A percentile compares a stretch with the other conserved stretches of the same genome.
Evolutionary conservation across 257 asterid genomes (phyloP).

Genomic region (Osmanthus fragrans): DNA sequence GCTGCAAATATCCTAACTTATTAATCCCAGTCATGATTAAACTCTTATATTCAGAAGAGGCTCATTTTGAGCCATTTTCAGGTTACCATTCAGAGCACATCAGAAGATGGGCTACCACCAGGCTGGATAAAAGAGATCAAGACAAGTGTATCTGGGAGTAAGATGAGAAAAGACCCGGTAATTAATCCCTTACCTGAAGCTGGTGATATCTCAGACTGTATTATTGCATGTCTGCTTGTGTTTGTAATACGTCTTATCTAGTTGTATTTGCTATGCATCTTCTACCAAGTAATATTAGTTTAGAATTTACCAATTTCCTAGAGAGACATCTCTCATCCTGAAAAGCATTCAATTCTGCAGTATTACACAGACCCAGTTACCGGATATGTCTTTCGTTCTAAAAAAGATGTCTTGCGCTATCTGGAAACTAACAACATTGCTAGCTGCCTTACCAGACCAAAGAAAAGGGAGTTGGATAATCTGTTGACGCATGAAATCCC

Average conservation of each 20-base stretch:
- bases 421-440: conserved; percentile 49
- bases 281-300: conserved; percentile 6
- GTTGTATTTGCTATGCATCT: background rate
- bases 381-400: conserved; percentile 64
- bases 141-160: conserved; percentile 39
- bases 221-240: background rate
- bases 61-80: conserved; percentile 11
- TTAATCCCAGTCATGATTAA: conserved; percentile 16
- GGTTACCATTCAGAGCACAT: conserved; percentile 33
- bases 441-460: conserved; percentile 49
- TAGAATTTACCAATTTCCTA: background rate
- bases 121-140: conserved; percentile 71
- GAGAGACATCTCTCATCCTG: conserved; percentile 14
- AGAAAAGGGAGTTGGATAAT: conserved; percentile 34
- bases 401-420: conserved; percentile 62
- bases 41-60: conserved; percentile 5
- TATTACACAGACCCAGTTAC: conserved; percentile 59
- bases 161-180: conserved; percentile 62
- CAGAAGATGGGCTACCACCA: conserved; percentile 56
- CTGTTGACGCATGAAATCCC: conserved; percentile 25
- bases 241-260: conserved; percentile 7
- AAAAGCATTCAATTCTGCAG: conserved; percentile 41
- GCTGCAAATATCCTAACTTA: conserved; percentile 19
- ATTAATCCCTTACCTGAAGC: conserved; percentile 13
- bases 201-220: background rate